A percentile compares a stretch with the other conserved stretches of the same genome.
Evolutionary conservation across 768 basidiomycete genomes (phyloP).

Genomic region (Podaxis sp.): DNA sequence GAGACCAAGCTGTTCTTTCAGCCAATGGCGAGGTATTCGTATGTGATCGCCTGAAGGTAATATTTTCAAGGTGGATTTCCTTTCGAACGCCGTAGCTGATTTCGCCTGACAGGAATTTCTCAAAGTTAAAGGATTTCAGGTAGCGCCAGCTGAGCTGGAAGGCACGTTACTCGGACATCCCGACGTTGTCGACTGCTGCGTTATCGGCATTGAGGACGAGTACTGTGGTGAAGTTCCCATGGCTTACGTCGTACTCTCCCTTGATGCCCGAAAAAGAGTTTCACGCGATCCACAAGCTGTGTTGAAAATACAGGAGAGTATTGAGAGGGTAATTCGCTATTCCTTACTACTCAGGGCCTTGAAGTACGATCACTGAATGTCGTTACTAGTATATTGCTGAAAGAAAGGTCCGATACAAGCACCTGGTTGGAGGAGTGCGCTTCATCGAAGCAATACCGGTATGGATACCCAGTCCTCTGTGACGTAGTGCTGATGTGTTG

Average conservation of each 20-base stretch:
- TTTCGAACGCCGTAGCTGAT: neutral
- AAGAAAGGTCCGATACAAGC: slow-evolving; percentile 50
- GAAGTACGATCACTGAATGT: too few species aligned
- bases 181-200: slow-evolving; percentile 57
- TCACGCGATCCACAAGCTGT: slow-evolving; percentile 23
- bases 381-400: slow-evolving; percentile 50
- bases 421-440: slow-evolving; percentile 41
- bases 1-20: slow-evolving; percentile 54
- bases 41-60: slow-evolving; percentile 60
- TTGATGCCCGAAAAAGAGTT: slow-evolving; percentile 32
- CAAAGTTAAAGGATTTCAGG: slow-evolving; percentile 65
- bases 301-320: slow-evolving; percentile 34
- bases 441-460: slow-evolving; percentile 34
- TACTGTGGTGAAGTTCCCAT: slow-evolving; percentile 64
- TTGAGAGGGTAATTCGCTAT: slow-evolving; percentile 37
- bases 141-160: slow-evolving; percentile 55
- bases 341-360: neutral
- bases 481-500: neutral
- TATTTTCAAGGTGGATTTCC: neutral
- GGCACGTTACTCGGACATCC: slow-evolving; percentile 45
- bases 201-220: slow-evolving; percentile 59
- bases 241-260: slow-evolving; percentile 57
- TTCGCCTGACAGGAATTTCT: slow-evolving; percentile 49
- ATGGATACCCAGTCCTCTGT: neutral
- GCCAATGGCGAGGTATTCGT: slow-evolving; percentile 53